Base-by-base conservation (phyloP, 2,329 filamentous ascomycete genomes). In the Venturia effusa region DNA sequence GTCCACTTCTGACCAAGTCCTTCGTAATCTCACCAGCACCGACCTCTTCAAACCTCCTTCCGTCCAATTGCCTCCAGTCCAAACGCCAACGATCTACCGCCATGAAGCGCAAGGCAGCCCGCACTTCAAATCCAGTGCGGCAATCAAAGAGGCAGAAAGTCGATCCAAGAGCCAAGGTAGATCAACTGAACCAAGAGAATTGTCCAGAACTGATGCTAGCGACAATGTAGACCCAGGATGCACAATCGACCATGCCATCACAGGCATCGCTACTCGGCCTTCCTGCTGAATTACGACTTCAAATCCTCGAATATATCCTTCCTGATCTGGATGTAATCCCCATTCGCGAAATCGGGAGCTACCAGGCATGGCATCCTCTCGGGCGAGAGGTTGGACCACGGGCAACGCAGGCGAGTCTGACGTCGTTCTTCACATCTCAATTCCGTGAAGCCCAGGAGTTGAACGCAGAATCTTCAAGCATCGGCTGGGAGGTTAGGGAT, bases 231-330 rank as follows among this genome's bases (percentile, higher is more conserved):
- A 22, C 43, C 43, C 22, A 48, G 43, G n/a, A 6, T 32, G 24
- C 48, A 10, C 48, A 30, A 32, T 4, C 48, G 13, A 32, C 48
- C 3, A 32, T 55, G 4, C 48, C 48, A 4, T 15, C 57, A n/a
- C 37, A 27, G 11, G 41, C 61, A 22, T 63, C 61, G 1, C 19
- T 63, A 27, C 61, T 63, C 19, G 61, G 61, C 10, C 30, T 63
- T 17, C 61, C 61, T 30, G 32, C 17, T 37, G 61, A 63, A 45
- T 24, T 63, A 11, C 41, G 61, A 30, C 61, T 63, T 40, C 61
- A 57, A 57, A 57, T 63, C 34, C 61, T 63, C 19, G 39, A 22
- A 19, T 55, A 63, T 27, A 27, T 63, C 22, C 61, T 63, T 4
- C 61, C 61, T 39, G 61, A 63, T 57, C 24, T 32, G 19, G 27